These are phyloP conservation scores for Hygrophorus pudorinus DNA, from an alignment of 768 basidiomycete species.

Conservation along the genomic window DNA sequence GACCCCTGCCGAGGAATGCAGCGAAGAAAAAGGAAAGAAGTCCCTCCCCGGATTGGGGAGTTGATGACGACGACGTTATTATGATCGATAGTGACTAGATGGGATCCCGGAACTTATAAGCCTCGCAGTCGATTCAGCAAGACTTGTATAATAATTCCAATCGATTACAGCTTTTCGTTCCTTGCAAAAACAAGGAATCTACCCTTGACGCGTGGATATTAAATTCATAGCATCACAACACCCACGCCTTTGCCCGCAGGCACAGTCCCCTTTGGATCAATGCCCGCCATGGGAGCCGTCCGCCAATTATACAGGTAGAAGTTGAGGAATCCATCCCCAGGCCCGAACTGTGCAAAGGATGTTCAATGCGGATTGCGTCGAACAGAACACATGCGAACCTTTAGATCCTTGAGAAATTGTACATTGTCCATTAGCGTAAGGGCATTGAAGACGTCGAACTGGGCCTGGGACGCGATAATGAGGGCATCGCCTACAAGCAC, in stretches of 20 bases:
- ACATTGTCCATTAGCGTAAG: slow-evolving; percentile 93
- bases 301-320: slow-evolving; percentile 96
- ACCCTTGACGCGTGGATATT: too few relatives aligned
- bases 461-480: slow-evolving; percentile 68
- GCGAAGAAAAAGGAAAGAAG: slow-evolving; percentile 39
- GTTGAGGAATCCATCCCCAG: slow-evolving; percentile 84
- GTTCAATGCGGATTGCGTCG: background rate
- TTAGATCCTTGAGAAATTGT: slow-evolving; percentile 70
- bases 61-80: slow-evolving; percentile 79
- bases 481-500: slow-evolving; percentile 73
- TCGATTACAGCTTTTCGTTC: too few relatives aligned
- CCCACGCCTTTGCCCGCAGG: slow-evolving; percentile 77
- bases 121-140: slow-evolving; percentile 2
- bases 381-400: slow-evolving; percentile 35
- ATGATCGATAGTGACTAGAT: slow-evolving; percentile 73
- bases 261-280: slow-evolving; percentile 38
- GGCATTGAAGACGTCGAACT: slow-evolving; percentile 96
- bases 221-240: slow-evolving; percentile 79
- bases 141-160: slow-evolving; percentile 9
- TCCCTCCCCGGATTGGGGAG: slow-evolving; percentile 74
- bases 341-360: slow-evolving; percentile 60
- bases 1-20: slow-evolving; percentile 28
- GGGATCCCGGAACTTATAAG: slow-evolving; percentile 1
- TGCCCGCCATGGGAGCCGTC: slow-evolving; percentile 69
- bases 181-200: too few relatives aligned